Base-by-base conservation (phyloP, 495 filamentous ascomycete species). In the Hypoxylon trugodes region DNA sequence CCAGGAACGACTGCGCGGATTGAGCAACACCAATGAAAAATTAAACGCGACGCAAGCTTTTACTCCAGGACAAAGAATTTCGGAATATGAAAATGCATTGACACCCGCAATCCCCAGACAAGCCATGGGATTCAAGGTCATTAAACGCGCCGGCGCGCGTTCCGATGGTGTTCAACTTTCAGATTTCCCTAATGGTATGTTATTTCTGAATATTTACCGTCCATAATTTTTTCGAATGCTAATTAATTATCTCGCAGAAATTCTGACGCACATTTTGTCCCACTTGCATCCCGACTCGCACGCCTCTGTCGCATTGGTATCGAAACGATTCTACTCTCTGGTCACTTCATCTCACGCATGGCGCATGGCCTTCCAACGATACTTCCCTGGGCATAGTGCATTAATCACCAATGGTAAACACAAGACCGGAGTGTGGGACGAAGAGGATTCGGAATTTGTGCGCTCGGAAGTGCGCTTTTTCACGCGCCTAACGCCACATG, bases 281-380 rank as follows among this genome's bases (percentile, higher is more conserved):
- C 90, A 97, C 76, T 76, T 97, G 32, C 86, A 92, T 10, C 90
- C 93, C 7, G 82, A 89, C 45, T 90, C 92, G 4, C 83, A 96
- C 42, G 86, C 85, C 4, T 81, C 88, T 4, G 87, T 94, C 2
- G 85, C 92, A 6, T 77, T 93, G 36, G 93, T 97, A 13, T 96
- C 92, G 24, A 87, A 86, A 66, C 90, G 89, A 46, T 94, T 96
- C 73, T 89, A 95, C 72, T 76, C 79, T 32, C 77, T 97, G 53
- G 89, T 96, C 38, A 96, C 90, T 1, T 91, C 89, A 1, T 92
- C 91, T 1, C 91, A 96, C 74, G 91, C 92, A 2, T 97, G 93
- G 93, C 83, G 91, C 41, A 89, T 88, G 53, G 93, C 93, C 1
- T 97, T 97, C 67, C 84, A 90, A 38, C 90, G 92, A 9, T 94